Base-by-base conservation (phyloP, 2,329 filamentous ascomycete genomes). In the Penicillium fuscoglaucum region DNA sequence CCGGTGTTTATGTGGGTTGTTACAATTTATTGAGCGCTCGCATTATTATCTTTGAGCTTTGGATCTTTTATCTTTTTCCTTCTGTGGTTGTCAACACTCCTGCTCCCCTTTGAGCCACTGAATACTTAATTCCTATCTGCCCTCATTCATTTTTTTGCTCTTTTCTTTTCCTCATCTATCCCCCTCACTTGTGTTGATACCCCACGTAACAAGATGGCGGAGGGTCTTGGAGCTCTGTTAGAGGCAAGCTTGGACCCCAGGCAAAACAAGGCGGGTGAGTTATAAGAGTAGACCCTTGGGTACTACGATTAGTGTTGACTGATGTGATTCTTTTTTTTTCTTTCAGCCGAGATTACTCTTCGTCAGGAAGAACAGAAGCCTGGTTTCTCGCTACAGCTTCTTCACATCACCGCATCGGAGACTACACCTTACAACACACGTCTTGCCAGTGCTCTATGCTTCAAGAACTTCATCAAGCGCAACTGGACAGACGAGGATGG, bases 401-500 rank as follows among this genome's bases (percentile, higher is more conserved):
- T 99, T 52, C 92, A 93, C 69, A 96, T 98, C 72, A 91, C 96
- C 69, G 91, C 90, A 63, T 87, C 89, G 66, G 85, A 87, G 57
- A 80, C 84, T 43, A 85, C 89, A 63, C 87, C 91, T 41, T 78
- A 83, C 64, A 93, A 90, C 69, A 95, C 90, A 61, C 88, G 95
- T 62, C 87, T 99, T 43, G 87, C 93, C 7, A 91, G 90, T 69
- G 91, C 95, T 29, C 83, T 99, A 60, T 95, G 90, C 80, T 99
- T 99, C 85, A 99, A 99, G 80, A 99, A 99, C 81, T 96, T 96
- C 76, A 92, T 99, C 72, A 90, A 90, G 76, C 87, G 90, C 72
- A 95, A 92, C 81, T 99, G 96, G 86, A 90, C 91, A 81, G 91
- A 98, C 76, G 93, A 96, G 72, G 90, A 97, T 78, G 93, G 95